Percentiles rank a stretch among this genome's conserved stretches.
These are phyloP conservation scores for Paulownia fortunei DNA, from an alignment of 257 asterid species.

Conservation along the genomic window DNA sequence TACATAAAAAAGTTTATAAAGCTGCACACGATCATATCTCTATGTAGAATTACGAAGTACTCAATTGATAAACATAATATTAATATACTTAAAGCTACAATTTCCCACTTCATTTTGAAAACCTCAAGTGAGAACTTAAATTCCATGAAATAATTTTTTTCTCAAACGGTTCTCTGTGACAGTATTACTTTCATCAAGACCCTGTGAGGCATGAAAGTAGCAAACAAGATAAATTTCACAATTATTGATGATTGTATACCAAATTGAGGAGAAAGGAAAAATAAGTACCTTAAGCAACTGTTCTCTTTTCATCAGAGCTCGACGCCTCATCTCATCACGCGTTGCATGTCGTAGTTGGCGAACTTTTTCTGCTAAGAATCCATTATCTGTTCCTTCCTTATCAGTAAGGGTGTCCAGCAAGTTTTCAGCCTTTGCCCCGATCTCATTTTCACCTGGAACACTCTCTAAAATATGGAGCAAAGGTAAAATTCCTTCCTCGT, in stretches of 20 bases:
- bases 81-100: slow-evolving; percentile 11
- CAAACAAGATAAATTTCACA: slow-evolving; percentile 4
- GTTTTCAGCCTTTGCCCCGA: slow-evolving; percentile 98
- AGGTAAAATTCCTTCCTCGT: slow-evolving; percentile 82
- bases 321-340: slow-evolving; percentile 94
- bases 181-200: neutral
- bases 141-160: neutral
- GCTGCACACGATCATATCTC: neutral
- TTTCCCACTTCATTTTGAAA: neutral
- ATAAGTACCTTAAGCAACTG: slow-evolving; percentile 84
- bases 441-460: slow-evolving; percentile 94
- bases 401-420: slow-evolving; percentile 94
- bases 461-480: slow-evolving; percentile 97
- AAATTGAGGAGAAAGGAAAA: slow-evolving; percentile 14
- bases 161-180: neutral
- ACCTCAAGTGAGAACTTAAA: neutral
- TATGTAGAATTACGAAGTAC: neutral
- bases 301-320: slow-evolving; percentile 84
- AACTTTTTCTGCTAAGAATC: slow-evolving; percentile 83
- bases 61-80: slow-evolving; percentile 1
- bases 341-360: slow-evolving; percentile 86
- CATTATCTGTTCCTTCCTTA: slow-evolving; percentile 82
- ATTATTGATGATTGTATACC: neutral
- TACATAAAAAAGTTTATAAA: neutral
- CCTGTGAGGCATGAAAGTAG: slow-evolving; percentile 10